phyloP scores from a whole-genome alignment of 164 flowering plant genomes.

The Cinnamomum chago region DNA sequence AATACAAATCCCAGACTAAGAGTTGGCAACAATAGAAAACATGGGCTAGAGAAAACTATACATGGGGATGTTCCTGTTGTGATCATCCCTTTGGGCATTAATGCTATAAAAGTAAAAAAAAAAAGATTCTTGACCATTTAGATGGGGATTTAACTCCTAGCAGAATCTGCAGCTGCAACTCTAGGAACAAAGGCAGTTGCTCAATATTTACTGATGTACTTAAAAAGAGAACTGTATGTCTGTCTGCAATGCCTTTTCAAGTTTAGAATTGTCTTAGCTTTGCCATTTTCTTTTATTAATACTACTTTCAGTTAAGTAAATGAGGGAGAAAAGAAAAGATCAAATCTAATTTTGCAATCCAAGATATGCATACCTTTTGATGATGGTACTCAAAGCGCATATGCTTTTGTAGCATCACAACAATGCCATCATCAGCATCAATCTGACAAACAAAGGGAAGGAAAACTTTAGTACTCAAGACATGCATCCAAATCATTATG shows the following conservation, averaged over 20 bases:
- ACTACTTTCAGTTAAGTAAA: neutral
- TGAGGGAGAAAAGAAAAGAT: neutral
- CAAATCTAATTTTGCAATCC: neutral
- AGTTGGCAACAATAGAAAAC: neutral
- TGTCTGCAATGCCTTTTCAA: too few species aligned
- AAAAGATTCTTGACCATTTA: neutral
- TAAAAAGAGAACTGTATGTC: neutral
- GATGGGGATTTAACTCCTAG: neutral
- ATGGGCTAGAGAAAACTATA: neutral
- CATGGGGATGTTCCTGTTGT: neutral
- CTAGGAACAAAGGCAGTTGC: neutral
- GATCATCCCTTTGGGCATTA: too few species aligned
- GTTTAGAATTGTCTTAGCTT: neutral
- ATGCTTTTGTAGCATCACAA: conserved; percentile 55
- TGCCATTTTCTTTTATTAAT: neutral
- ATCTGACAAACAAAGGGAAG: conserved; percentile 34
- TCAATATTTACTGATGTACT: neutral
- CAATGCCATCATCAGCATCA: conserved; percentile 54
- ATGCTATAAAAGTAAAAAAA: too few species aligned
- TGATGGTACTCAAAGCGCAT: conserved; percentile 50
- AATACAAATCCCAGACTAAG: neutral
- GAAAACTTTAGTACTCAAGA: too few species aligned
- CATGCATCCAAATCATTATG: too few species aligned
- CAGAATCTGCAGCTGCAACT: neutral
- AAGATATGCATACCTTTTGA: conserved; percentile 50